phyloP scores from a whole-genome alignment of 257 asterid species.

The Solanum etuberosum region DNA sequence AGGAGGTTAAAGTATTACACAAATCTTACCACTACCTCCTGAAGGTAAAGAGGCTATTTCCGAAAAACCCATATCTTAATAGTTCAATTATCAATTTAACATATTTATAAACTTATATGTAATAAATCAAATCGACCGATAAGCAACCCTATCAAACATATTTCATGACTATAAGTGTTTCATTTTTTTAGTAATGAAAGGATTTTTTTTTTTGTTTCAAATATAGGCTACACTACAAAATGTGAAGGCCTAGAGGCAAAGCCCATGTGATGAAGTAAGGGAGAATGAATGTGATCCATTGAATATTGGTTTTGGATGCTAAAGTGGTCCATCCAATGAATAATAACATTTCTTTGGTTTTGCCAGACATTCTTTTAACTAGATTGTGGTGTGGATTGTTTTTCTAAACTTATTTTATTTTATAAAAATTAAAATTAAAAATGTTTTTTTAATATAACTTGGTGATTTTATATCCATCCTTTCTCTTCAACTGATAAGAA shows the following conservation, averaged over 20 bases:
- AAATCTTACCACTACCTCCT: neutral
- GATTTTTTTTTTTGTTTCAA: neutral
- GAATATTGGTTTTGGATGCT: slow-evolving; percentile 1
- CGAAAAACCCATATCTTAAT: neutral
- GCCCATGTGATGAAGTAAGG: neutral
- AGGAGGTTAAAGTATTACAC: neutral
- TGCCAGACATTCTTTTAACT: neutral
- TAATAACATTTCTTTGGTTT: neutral
- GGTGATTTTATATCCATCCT: neutral
- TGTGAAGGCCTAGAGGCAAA: neutral
- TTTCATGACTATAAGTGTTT: neutral
- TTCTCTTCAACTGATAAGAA: neutral
- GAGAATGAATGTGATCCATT: neutral
- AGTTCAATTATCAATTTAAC: neutral
- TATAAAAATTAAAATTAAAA: neutral
- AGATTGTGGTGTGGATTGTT: neutral
- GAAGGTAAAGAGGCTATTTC: too few species aligned
- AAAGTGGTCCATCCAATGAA: slow-evolving; percentile 19
- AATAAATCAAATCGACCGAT: neutral
- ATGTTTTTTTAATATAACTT: neutral
- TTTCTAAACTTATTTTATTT: neutral
- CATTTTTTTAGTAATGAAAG: neutral
- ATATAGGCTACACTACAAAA: neutral
- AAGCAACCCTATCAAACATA: neutral
- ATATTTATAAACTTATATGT: neutral